Conservation (phyloP, 1,284 basidiomycete species). For the Cryptococcus floricola region DNA sequence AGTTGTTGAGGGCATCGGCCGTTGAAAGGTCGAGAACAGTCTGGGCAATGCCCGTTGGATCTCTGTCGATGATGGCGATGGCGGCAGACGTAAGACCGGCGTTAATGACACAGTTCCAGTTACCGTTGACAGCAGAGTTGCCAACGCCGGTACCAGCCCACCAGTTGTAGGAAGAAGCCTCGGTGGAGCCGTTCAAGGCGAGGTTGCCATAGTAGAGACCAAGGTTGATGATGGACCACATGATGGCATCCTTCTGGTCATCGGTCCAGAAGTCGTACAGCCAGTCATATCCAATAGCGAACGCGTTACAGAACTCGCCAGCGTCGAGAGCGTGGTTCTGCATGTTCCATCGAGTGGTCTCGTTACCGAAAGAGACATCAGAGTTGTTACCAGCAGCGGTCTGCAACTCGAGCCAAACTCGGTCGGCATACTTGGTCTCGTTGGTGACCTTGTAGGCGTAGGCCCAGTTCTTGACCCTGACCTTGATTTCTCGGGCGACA, state of each 20-base stretch:
- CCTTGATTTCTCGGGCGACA: slow-evolving; percentile 81
- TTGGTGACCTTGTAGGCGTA: slow-evolving; percentile 90
- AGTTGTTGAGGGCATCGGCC: slow-evolving; percentile 73
- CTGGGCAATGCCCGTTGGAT: slow-evolving; percentile 67
- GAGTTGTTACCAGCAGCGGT: slow-evolving; percentile 48
- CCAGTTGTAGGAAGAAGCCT: slow-evolving; percentile 50
- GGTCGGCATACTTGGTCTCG: slow-evolving; percentile 76
- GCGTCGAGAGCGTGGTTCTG: slow-evolving; percentile 87
- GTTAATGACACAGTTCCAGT: slow-evolving; percentile 98
- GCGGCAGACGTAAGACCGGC: slow-evolving; percentile 83
- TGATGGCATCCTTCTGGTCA: slow-evolving; percentile 68
- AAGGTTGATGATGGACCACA: slow-evolving; percentile 69
- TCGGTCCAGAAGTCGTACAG: slow-evolving; percentile 78
- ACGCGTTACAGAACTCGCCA: slow-evolving; percentile 82
- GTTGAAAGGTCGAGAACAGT: slow-evolving; percentile 64
- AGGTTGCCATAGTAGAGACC: slow-evolving; percentile 66
- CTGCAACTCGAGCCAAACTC: slow-evolving; percentile 72
- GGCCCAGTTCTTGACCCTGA: slow-evolving; percentile 84
- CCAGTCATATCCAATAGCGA: slow-evolving; percentile 91
- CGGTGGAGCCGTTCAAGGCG: slow-evolving; percentile 51
- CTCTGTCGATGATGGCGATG: slow-evolving; percentile 83
- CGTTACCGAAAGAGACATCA: slow-evolving; percentile 58
- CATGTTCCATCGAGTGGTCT: slow-evolving; percentile 63
- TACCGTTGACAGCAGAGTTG: slow-evolving; percentile 56
- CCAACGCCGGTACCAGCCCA: slow-evolving; percentile 45